These are phyloP conservation scores for Calocera cornea DNA, from an alignment of 768 basidiomycete genomes.

Conservation along the genomic window DNA sequence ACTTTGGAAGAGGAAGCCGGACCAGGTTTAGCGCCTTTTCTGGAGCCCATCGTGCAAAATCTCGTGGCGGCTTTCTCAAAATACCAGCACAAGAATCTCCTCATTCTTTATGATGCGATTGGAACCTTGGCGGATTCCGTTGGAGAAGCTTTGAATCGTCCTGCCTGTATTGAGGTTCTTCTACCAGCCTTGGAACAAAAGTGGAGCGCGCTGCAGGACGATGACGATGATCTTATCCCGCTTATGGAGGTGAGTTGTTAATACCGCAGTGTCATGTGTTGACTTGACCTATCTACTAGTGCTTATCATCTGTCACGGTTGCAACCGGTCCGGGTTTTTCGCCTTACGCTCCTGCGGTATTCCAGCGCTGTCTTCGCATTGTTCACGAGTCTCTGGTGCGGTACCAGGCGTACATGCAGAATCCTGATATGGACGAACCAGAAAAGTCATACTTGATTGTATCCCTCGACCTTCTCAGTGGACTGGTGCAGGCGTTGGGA, in stretches of 20 bases:
- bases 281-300: constrained; percentile 35
- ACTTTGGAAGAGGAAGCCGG: constrained; percentile 98
- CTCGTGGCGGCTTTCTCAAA: constrained; percentile 92
- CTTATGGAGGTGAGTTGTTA: constrained; percentile 65
- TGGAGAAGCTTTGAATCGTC: constrained; percentile 71
- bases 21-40: constrained; percentile 72
- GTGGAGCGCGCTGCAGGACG: constrained; percentile 83
- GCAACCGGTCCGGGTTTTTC: constrained; percentile 83
- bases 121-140: constrained; percentile 97
- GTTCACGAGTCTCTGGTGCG: constrained; percentile 69
- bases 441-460: constrained; percentile 97
- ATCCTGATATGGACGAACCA: constrained; percentile 74
- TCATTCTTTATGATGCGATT: constrained; percentile 97
- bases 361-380: constrained; percentile 77
- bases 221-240: constrained; percentile 86
- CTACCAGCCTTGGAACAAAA: constrained; percentile 88
- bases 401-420: constrained; percentile 78
- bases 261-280: not conserved
- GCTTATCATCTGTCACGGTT: constrained; percentile 92
- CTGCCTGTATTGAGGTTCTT: constrained; percentile 79
- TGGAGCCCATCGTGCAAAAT: constrained; percentile 89
- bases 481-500: constrained; percentile 86
- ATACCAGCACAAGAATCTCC: constrained; percentile 98
- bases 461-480: constrained; percentile 90
- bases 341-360: constrained; percentile 80